Percentiles rank a stretch among this genome's conserved stretches.
Evolutionary conservation across 768 basidiomycete genomes (phyloP).

Genomic region (Inosperma sp.): DNA sequence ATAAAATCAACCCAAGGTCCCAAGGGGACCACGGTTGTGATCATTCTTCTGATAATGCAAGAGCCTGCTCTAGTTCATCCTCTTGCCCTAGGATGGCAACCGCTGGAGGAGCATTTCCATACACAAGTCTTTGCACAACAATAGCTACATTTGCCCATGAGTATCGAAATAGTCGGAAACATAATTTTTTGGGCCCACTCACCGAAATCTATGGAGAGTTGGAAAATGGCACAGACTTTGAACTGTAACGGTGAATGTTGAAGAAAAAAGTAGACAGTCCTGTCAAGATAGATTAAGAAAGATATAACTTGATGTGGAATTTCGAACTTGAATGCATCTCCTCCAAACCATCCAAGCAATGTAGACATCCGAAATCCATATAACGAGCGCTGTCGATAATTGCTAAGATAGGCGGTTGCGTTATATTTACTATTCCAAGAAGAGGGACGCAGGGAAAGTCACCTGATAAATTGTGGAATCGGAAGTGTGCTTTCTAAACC

Average conservation of each 20-base stretch:
- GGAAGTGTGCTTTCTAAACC: slow-evolving; percentile 86
- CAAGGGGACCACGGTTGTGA: too few species aligned
- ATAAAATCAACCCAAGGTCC: too few species aligned
- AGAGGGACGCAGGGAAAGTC: slow-evolving; percentile 12
- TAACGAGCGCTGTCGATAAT: slow-evolving; percentile 71
- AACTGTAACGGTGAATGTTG: slow-evolving; percentile 73
- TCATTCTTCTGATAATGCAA: slow-evolving; percentile 57
- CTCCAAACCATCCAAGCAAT: slow-evolving; percentile 76
- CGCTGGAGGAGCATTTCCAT: slow-evolving; percentile 65
- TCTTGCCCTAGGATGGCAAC: slow-evolving; percentile 48
- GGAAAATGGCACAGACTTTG: slow-evolving; percentile 79
- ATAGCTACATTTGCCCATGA: slow-evolving; percentile 48
- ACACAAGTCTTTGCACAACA: slow-evolving; percentile 65
- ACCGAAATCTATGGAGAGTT: slow-evolving; percentile 76
- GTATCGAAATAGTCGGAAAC: neutral
- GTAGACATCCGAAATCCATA: slow-evolving; percentile 86
- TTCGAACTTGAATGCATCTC: slow-evolving; percentile 80
- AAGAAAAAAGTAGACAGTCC: slow-evolving; percentile 76
- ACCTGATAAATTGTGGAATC: slow-evolving; percentile 80
- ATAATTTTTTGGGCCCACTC: slow-evolving; percentile 21
- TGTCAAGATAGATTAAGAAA: slow-evolving; percentile 25
- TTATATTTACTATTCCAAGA: slow-evolving; percentile 4
- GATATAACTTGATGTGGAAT: neutral
- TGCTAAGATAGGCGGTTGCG: too few species aligned
- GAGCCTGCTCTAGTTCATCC: slow-evolving; percentile 71